These are phyloP conservation scores for Neltuma alba DNA, from an alignment of 306 rosid species.

Conservation along the genomic window DNA sequence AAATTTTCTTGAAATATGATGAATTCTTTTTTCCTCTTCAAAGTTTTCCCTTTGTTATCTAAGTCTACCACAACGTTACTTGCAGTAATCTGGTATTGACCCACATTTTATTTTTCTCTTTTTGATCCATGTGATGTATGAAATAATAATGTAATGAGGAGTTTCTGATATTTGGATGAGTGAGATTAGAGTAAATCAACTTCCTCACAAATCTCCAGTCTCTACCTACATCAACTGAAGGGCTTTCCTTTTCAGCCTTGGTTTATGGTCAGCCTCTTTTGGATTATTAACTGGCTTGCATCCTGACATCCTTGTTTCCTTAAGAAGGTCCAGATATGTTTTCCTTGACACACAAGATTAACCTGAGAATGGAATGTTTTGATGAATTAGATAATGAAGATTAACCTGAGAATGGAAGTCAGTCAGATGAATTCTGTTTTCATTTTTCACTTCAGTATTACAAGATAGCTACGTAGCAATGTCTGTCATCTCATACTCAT, in stretches of 20 bases:
- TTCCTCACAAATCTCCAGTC: background rate
- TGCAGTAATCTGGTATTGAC: background rate
- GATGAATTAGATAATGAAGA: conserved; percentile 9
- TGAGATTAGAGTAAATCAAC: background rate
- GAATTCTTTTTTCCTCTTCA: background rate
- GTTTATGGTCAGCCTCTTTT: background rate
- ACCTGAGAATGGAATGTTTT: background rate
- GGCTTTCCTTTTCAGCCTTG: background rate
- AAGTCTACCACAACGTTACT: background rate
- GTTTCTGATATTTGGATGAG: background rate
- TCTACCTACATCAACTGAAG: background rate
- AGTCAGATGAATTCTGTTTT: background rate
- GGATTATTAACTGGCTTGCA: background rate
- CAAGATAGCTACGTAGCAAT: conserved; percentile 9
- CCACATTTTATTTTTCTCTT: background rate
- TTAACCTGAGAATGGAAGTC: conserved; percentile 1
- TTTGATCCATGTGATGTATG: conserved; percentile 7
- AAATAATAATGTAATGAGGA: background rate
- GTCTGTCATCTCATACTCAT: conserved; percentile 1
- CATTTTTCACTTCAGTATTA: background rate
- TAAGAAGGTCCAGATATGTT: background rate
- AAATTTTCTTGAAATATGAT: background rate
- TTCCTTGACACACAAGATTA: background rate
- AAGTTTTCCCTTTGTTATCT: background rate
- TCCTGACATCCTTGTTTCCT: background rate